Evolutionary conservation across 148 eudicot genomes (phyloP), one percentile per base, ranked within the genome.

Genomic region (Rhododendron henanense): DNA sequence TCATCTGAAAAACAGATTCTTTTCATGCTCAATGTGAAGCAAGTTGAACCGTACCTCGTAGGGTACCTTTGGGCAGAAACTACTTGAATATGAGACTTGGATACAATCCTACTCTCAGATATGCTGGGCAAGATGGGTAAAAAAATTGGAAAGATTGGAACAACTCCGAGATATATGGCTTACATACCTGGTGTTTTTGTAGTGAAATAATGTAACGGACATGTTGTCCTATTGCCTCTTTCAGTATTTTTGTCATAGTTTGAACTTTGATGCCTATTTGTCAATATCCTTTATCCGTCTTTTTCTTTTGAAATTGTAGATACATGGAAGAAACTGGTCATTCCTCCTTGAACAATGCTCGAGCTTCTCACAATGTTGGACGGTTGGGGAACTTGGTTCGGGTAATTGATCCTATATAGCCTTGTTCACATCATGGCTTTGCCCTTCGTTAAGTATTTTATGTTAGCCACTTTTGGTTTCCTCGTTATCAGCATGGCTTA

Each of bases 281-380:
- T 61, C 33, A 39, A 61, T 82, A 5, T 63, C 75, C 53, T 53
- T 61, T 23, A 21, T 59, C 10, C 21, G 14, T 83, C 74, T 33
- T 85, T 37, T 57, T 61, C 14, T 81, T 84, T 37, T 84, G 23
- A 28, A 75, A 33, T 65, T 84, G 81, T 88, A 97, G 99, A 84
- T 97, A 93, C 88, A 91, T 95, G 93, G 93, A 94, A 90, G 94
- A 91, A 88, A 88, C 92, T 44, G 95, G 89, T 51, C 91, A 93
- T 89, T 91, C 94, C 88, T 90, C 95, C 55, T 85, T 90, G 82
- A 92, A 81, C 81, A 92, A 92, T 86, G 90, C 86, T 51, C 91
- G 99, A 74, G 89, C 96, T 88, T 92, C 98, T 33, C 98, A 94
- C 86, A 93, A 77, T 83, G 90, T 97, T 82, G 98, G 99, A 83